Conservation (phyloP, 352 stramenopile species). For the Aphanomyces invadans region DNA sequence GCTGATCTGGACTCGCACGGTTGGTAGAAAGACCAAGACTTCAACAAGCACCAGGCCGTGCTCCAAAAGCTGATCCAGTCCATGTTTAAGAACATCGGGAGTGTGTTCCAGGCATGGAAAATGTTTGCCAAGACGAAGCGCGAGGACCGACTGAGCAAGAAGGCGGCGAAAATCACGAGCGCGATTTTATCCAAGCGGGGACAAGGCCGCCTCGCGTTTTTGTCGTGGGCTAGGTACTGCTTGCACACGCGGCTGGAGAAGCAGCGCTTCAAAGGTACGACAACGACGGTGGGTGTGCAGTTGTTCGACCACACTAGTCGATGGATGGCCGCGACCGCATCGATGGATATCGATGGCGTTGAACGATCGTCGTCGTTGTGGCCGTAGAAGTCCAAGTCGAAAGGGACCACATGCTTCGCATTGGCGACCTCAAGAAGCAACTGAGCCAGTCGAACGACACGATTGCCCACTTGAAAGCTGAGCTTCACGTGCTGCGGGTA, state of each 20-base stretch:
- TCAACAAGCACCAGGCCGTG: conserved; percentile 40
- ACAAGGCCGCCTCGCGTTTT: conserved; percentile 40
- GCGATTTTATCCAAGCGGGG: conserved; percentile 46
- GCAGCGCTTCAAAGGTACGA: conserved; percentile 5
- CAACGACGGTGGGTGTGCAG: no score
- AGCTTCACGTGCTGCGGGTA: conserved; percentile 3
- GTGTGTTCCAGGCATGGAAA: conserved; percentile 51
- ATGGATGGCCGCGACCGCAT: no score
- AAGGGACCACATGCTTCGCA: not conserved
- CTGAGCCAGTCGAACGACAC: conserved; percentile 10
- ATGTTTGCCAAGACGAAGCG: conserved; percentile 29
- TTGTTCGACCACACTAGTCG: no score
- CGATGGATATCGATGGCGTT: not conserved
- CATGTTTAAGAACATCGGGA: conserved; percentile 42
- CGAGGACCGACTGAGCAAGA: conserved; percentile 40
- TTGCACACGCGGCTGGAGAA: not conserved
- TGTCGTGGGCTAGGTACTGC: conserved; percentile 32
- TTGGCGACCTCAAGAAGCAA: conserved; percentile 12
- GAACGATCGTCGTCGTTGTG: not conserved
- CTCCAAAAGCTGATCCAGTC: conserved; percentile 45
- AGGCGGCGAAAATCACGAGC: conserved; percentile 43
- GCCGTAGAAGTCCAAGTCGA: conserved; percentile 9
- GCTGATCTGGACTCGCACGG: no score
- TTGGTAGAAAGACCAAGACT: conserved; percentile 24
- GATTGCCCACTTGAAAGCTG: not conserved